phyloP scores from a whole-genome alignment of 2,329 filamentous ascomycete genomes.

The Fusarium sp. region DNA sequence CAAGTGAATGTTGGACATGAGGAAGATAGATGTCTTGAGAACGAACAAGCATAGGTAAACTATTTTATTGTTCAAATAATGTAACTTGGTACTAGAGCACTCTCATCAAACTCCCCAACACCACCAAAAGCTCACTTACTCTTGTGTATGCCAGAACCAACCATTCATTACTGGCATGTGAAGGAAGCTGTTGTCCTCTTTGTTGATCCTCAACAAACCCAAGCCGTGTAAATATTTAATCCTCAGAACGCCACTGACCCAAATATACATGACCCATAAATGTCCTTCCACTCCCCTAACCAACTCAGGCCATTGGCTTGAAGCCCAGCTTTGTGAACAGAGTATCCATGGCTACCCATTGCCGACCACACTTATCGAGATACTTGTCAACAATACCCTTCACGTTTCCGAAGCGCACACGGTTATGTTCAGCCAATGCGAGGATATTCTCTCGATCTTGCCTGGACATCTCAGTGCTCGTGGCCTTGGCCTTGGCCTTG shows the following conservation, averaged over 20 bases:
- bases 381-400: constrained; percentile 83
- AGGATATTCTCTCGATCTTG: constrained; percentile 72
- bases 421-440: constrained; percentile 83
- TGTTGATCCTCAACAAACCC: constrained; percentile 1
- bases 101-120: constrained; percentile 9
- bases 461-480: constrained; percentile 55
- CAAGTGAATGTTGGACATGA: neutral
- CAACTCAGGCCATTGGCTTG: constrained; percentile 44
- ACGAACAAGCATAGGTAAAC: neutral
- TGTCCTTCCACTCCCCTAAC: too few relatives aligned
- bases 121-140: constrained; percentile 3
- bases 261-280: neutral
- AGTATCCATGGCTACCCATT: constrained; percentile 94
- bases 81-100: neutral
- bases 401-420: constrained; percentile 78
- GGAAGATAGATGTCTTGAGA: neutral
- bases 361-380: constrained; percentile 86
- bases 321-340: constrained; percentile 78
- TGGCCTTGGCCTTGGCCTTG: constrained; percentile 69
- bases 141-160: neutral
- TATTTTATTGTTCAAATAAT: neutral
- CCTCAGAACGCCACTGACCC: constrained; percentile 28
- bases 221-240: neutral
- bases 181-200: neutral
- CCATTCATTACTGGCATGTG: neutral